phyloP scores from a whole-genome alignment of 768 basidiomycete genomes.

The Amylocystis lapponica region DNA sequence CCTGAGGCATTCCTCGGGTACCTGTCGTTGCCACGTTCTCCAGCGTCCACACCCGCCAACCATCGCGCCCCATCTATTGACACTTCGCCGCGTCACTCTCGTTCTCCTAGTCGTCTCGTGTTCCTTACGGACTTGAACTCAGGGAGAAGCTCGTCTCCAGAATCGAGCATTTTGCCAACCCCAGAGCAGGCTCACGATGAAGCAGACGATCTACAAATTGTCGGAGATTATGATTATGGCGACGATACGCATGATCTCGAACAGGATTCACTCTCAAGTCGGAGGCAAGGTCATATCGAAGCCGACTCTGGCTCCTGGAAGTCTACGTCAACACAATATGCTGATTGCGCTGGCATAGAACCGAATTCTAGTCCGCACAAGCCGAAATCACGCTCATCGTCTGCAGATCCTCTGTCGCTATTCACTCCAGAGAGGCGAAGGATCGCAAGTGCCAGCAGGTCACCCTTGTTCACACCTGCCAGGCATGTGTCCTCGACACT shows the following conservation, averaged over 20 bases:
- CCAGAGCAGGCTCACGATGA: too few relatives aligned
- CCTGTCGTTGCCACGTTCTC: background rate
- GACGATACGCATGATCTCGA: background rate
- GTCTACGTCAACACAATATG: background rate
- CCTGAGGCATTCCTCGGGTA: background rate
- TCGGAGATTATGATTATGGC: background rate
- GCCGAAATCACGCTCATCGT: slow-evolving; percentile 4
- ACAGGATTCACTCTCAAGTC: background rate
- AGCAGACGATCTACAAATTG: too few relatives aligned
- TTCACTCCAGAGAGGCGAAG: slow-evolving; percentile 9
- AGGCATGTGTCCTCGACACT: background rate
- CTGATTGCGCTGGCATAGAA: too few relatives aligned
- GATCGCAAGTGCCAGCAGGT: background rate
- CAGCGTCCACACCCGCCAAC: background rate
- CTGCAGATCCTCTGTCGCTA: slow-evolving; percentile 9
- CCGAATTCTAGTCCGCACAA: too few relatives aligned
- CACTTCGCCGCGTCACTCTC: background rate
- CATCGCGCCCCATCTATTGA: background rate
- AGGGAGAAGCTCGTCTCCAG: too few relatives aligned
- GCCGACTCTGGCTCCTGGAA: background rate
- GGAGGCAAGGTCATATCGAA: background rate
- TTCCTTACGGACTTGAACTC: too few relatives aligned
- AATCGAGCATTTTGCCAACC: too few relatives aligned
- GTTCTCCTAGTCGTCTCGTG: background rate
- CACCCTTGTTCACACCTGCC: too few relatives aligned